phyloP scores from a whole-genome alignment of 1,284 basidiomycete species.

The Cystobasidium sp. region DNA sequence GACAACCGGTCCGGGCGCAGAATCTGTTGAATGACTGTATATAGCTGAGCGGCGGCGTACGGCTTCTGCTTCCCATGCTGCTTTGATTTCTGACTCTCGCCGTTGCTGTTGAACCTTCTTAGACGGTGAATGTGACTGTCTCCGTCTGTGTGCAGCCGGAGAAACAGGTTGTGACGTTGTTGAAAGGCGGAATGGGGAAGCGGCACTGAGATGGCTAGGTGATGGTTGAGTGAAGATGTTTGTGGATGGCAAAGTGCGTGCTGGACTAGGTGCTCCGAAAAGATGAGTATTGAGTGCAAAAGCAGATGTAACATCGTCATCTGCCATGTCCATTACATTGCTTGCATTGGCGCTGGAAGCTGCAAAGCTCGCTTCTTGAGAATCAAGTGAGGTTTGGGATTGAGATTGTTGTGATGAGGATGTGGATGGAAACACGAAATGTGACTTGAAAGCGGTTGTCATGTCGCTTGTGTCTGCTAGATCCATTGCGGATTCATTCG shows the following conservation, averaged over 20 bases:
- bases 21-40: neutral
- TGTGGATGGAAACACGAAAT: conserved; percentile 25
- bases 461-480: conserved; percentile 31
- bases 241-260: neutral
- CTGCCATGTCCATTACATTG: conserved; percentile 42
- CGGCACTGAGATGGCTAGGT: neutral
- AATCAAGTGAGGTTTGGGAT: too few relatives aligned
- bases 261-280: conserved; percentile 21
- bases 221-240: conserved; percentile 15
- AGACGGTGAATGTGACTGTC: conserved; percentile 29
- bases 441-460: conserved; percentile 29
- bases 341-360: conserved; percentile 20
- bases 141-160: neutral
- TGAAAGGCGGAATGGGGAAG: neutral
- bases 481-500: conserved; percentile 36
- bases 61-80: conserved; percentile 24
- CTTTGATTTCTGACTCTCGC: conserved; percentile 10
- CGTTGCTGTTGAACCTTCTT: conserved; percentile 19
- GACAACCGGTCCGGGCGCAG: neutral
- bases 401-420: neutral
- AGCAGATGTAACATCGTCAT: conserved; percentile 36
- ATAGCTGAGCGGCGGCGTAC: conserved; percentile 15
- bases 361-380: neutral
- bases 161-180: neutral
- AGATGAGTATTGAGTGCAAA: conserved; percentile 43